phyloP scores from a whole-genome alignment of 169 alveolate species.

The Plasmodium falciparum region DNA sequence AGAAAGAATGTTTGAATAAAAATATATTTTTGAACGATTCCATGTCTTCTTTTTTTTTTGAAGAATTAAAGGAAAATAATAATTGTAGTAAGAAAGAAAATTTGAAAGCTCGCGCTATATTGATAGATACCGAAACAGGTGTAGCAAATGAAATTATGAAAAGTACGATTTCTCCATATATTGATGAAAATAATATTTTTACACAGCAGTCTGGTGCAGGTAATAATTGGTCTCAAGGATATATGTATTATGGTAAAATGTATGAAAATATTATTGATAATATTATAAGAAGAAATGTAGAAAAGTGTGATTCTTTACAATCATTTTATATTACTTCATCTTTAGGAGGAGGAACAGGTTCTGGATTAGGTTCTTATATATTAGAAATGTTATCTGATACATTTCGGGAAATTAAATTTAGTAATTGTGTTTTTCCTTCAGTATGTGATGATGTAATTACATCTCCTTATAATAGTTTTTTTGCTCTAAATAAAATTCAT shows the following conservation, averaged over 20 bases:
- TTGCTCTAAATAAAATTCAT: slow-evolving; percentile 89
- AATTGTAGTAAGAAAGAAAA: slow-evolving; percentile 82
- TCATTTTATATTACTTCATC: slow-evolving; percentile 96
- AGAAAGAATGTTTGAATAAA: slow-evolving; percentile 65
- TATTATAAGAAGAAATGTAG: slow-evolving; percentile 91
- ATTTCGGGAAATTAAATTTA: slow-evolving; percentile 90
- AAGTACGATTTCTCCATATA: slow-evolving; percentile 92
- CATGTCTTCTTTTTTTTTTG: slow-evolving; percentile 80
- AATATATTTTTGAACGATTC: slow-evolving; percentile 77
- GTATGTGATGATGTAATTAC: slow-evolving; percentile 95
- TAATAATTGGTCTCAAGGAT: slow-evolving; percentile 96
- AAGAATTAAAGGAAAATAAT: slow-evolving; percentile 81
- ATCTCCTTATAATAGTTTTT: slow-evolving; percentile 93
- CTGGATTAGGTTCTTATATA: slow-evolving; percentile 97
- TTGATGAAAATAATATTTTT: slow-evolving; percentile 93
- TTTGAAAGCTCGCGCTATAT: slow-evolving; percentile 92
- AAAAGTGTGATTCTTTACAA: slow-evolving; percentile 95
- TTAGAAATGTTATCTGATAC: slow-evolving; percentile 91
- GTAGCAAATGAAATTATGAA: slow-evolving; percentile 94
- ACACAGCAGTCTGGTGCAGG: slow-evolving; percentile 98
- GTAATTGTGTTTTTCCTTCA: slow-evolving; percentile 92
- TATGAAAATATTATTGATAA: slow-evolving; percentile 91
- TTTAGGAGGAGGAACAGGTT: slow-evolving; percentile 99
- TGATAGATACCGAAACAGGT: slow-evolving; percentile 98
- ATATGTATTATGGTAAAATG: slow-evolving; percentile 91